A percentile compares a stretch with the other conserved stretches of the same genome.
Evolutionary conservation across 257 asterid genomes (phyloP).

Genomic region (Nicotiana obtusifolia): DNA sequence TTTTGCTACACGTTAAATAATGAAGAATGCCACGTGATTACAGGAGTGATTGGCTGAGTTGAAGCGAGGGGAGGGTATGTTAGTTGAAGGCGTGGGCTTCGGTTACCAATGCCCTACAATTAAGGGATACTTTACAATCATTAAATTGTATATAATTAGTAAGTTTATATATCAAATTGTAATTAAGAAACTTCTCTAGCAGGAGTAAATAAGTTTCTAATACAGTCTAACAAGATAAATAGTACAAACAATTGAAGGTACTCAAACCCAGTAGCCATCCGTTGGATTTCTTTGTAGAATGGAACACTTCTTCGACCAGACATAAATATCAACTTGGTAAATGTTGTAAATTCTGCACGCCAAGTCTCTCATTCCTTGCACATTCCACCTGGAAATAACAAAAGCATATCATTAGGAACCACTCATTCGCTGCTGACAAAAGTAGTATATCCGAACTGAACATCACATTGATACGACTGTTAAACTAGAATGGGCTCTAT

Average conservation of each 20-base stretch:
- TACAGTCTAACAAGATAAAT: too few relatives aligned
- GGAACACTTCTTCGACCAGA: not conserved
- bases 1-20: too few relatives aligned
- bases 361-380: constrained; percentile 37
- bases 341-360: constrained; percentile 16
- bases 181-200: not conserved
- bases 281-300: not conserved
- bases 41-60: too few relatives aligned
- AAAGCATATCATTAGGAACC: constrained; percentile 1
- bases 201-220: too few relatives aligned
- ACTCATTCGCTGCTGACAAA: not conserved
- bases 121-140: too few relatives aligned
- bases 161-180: too few relatives aligned
- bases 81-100: too few relatives aligned
- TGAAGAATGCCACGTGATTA: too few relatives aligned
- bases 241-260: not conserved
- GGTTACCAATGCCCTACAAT: too few relatives aligned
- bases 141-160: too few relatives aligned
- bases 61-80: too few relatives aligned
- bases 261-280: not conserved
- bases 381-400: constrained; percentile 41
- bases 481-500: not conserved
- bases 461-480: not conserved
- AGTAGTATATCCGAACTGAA: not conserved
- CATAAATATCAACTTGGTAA: not conserved